Evolutionary conservation across 139 green algal genomes (phyloP), one percentile per base, ranked within the genome.

Genomic region (Parachlorella kessleri): DNA sequence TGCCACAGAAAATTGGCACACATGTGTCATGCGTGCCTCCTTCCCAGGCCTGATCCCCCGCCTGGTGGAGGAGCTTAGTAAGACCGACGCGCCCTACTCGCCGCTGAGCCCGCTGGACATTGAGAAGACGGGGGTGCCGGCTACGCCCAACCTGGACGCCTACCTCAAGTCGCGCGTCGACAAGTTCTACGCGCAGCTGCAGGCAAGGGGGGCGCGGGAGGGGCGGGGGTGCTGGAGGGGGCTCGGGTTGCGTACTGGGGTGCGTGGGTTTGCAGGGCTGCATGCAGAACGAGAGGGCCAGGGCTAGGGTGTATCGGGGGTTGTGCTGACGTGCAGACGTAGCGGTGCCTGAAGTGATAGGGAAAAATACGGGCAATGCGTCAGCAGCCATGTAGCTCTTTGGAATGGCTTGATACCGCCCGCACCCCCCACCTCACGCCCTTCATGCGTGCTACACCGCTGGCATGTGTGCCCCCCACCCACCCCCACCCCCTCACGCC

Each of bases 151-250:
- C 39, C 86, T 91, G 48, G 93, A 97, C 75, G 81, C 80, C 8
- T 95, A 95, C 84, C 83, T 97, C 23, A 74, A 80, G 32, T 83
- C 87, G 3, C 80, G 93, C 5, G 55, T 96, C 37, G 89, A 96
- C 28, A 90, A 88, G 59, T 94, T 97, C 66, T 90, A 93, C 70
- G 88, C 89, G 3, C 90, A 97, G 80, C 82, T 95, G 35, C 63
- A 75, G 70, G 85, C 84, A 65, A 40, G 74, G 48, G 14, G 48
- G 48, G 14, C 14, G 48, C 48, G 48, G 14, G 48, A 14, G 21
- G 48, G 21, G 48, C 48, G 21, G 48, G 48, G 21, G 48, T 14
- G 48, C 14, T 28, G 48, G 48, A 0, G 48, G 48, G 48, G 48
- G 14, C 14, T 28, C 14, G 21, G 48, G 48, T 59, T n/a, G n/a